Evolutionary conservation across 345 rosid genomes (phyloP).

Genomic region (Dipteronia dyeriana): DNA sequence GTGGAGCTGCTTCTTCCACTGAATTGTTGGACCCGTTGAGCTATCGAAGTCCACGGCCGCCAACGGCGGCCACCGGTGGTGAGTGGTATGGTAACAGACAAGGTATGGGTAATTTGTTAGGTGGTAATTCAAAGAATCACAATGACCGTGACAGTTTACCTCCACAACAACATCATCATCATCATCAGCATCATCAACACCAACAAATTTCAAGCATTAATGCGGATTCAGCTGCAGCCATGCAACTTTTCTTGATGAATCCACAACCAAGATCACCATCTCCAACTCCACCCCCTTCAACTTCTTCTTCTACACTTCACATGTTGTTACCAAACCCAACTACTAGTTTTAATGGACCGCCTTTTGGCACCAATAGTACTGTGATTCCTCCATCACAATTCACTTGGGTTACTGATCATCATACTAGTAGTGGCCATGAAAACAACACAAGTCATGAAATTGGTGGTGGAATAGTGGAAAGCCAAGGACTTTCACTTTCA

Average conservation of each 20-base stretch:
- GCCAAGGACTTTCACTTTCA: slow-evolving; percentile 88
- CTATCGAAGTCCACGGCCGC: slow-evolving; percentile 26
- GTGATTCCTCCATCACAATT: slow-evolving; percentile 54
- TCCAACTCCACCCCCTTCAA: slow-evolving; percentile 33
- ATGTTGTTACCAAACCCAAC: slow-evolving; percentile 79
- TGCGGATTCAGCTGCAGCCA: slow-evolving; percentile 79
- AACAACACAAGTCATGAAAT: slow-evolving; percentile 46
- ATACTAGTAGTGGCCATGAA: slow-evolving; percentile 27
- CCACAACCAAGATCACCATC: slow-evolving; percentile 85
- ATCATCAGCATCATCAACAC: slow-evolving; percentile 53
- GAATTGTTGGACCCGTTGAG: slow-evolving; percentile 38
- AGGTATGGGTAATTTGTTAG: slow-evolving; percentile 31
- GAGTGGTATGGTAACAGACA: slow-evolving; percentile 59
- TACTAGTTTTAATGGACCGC: slow-evolving; percentile 42
- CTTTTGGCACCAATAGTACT: slow-evolving; percentile 29
- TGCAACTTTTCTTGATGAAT: slow-evolving; percentile 90
- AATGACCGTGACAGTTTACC: slow-evolving; percentile 32
- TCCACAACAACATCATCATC: slow-evolving; percentile 47
- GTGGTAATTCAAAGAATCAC: slow-evolving; percentile 34
- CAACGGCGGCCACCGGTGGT: slow-evolving; percentile 15
- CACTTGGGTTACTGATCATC: slow-evolving; percentile 57
- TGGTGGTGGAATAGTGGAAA: slow-evolving; percentile 57
- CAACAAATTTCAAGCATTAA: slow-evolving; percentile 65
- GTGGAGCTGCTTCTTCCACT: slow-evolving; percentile 28
- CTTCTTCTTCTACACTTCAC: slow-evolving; percentile 77